Base-by-base conservation (phyloP, 768 basidiomycete species). In the Astraeus odoratus region DNA sequence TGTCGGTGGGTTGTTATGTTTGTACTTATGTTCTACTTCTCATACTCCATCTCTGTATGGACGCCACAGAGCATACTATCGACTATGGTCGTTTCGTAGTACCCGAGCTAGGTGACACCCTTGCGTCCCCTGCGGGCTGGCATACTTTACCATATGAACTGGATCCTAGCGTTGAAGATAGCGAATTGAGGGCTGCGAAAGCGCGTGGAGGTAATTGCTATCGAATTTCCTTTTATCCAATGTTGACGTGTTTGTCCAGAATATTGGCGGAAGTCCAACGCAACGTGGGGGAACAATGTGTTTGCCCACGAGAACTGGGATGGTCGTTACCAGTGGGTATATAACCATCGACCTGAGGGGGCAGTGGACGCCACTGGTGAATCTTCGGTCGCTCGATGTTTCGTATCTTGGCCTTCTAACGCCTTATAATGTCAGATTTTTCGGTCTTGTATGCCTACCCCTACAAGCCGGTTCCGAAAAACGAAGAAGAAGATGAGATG, bases 261-360 rank as follows among this genome's bases (percentile, higher is more conserved):
- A 8, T 69, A 71, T 51, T 81, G 68, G 65, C 69, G 71, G 44
- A 86, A 85, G 59, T 85, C 80, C 26, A 81, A 84, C 16, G 88
- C 83, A 1, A 96, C 91, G 0, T 84, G 78, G 75, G 90, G 88
- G 44, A 91, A 92, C 71, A 92, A 92, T 51, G 85, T 91, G 48
- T 91, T 93, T 54, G 88, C 93, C 1, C 95, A 97, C 53, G 95
- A 97, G 76, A 89, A 94, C 63, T 90, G 86, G 81, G 78, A 82
- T 43, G 89, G 89, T 27, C 72, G 67, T 57, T 82, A 80, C 53
- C 43, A 53, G 2, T 92, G 73, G 72, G 59, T 81, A 18, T 47
- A 71, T 56, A 96, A 96, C 66, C 80, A 80, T 58, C 86, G 95
- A 43, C 93, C 95, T 0, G 74, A 80, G 46, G 86, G 61, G 51